Conservation (phyloP, 495 filamentous ascomycete species). For the Patellaria atrata region DNA sequence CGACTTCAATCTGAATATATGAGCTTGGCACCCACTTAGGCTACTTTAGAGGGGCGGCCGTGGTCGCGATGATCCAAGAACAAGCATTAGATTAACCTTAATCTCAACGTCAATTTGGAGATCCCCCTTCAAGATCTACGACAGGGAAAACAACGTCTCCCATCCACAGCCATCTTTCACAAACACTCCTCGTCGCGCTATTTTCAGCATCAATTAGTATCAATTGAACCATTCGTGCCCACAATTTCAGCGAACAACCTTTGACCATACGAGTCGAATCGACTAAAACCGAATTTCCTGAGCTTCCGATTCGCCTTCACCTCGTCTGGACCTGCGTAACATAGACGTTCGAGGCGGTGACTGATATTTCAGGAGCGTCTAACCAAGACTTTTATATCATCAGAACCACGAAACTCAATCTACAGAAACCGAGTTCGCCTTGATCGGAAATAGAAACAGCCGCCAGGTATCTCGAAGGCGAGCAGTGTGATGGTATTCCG, state of each 20-base stretch:
- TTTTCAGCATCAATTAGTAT: slow-evolving; percentile 19
- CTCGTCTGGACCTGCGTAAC: too few species aligned
- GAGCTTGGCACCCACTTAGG: slow-evolving; percentile 7
- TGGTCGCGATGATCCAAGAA: slow-evolving; percentile 5
- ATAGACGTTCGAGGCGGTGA: too few species aligned
- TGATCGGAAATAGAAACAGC: too few species aligned
- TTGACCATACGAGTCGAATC: slow-evolving; percentile 16
- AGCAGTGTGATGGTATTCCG: too few species aligned
- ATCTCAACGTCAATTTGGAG: slow-evolving; percentile 21
- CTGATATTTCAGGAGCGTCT: slow-evolving; percentile 17
- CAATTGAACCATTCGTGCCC: too few species aligned
- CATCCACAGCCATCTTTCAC: slow-evolving; percentile 6
- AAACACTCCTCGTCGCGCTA: slow-evolving; percentile 6
- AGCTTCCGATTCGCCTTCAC: too few species aligned
- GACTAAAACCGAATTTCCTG: slow-evolving; percentile 15
- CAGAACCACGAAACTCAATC: slow-evolving; percentile 12
- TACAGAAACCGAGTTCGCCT: slow-evolving; percentile 10
- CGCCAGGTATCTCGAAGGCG: too few species aligned
- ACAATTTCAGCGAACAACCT: too few species aligned
- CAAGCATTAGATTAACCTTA: slow-evolving; percentile 25
- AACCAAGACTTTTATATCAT: slow-evolving; percentile 15
- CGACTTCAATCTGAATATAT: too few species aligned
- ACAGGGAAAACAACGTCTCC: slow-evolving; percentile 6
- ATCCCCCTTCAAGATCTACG: slow-evolving; percentile 19
- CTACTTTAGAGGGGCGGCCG: slow-evolving; percentile 6